Evolutionary conservation across 2,329 filamentous ascomycete species (phyloP), one percentile per base, ranked within the genome.

Genomic region (Bipolaris victoriae): DNA sequence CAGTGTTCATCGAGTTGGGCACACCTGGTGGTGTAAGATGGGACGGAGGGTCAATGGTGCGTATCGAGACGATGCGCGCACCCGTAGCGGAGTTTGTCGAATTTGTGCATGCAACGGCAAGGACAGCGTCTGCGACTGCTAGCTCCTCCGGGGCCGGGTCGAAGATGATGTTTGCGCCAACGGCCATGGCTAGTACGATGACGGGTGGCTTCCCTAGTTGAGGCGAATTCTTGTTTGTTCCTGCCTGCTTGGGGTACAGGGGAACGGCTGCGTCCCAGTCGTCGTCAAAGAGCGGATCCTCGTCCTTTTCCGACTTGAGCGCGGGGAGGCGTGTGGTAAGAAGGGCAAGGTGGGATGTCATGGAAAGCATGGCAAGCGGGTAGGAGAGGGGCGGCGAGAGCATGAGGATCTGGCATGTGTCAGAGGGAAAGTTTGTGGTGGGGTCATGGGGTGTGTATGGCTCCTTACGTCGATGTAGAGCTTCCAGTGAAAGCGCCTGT

Each of bases 211-310:
- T 85, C 31, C 81, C 61, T 40, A 59, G 49, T 29, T 52, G 58
- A n/a, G 60, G 56, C 4, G 65, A 60, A 16, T 61, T 68, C 15
- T 63, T 64, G 33, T 66, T 69, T 13, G 77, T 73, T 13, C 49
- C 55, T 4, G 49, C 47, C 35, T 46, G 47, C 57, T 83, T 83
- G 1, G 88, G 84, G 79, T 96, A 99, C 29, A 99, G 81, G 55
- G 87, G 88, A 16, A 86, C 83, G 1, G 92, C 88, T 15, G 90
- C 90, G 63, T 90, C 91, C 95, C 95, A 99, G 80, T 99, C 95
- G 78, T 99, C 95, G 79, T 97, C 90, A 78, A 99, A 99, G 73
- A 97, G 88, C 11, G 95, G 95, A 68, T 99, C 95, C 79, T 99
- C 95, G 78, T 98, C 94, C 56, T 86, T 86, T 76, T 96, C 90